A percentile compares a stretch with the other conserved stretches of the same genome.
Conservation (phyloP, 106 monocot genomes). For the Posidonia australis region DNA sequence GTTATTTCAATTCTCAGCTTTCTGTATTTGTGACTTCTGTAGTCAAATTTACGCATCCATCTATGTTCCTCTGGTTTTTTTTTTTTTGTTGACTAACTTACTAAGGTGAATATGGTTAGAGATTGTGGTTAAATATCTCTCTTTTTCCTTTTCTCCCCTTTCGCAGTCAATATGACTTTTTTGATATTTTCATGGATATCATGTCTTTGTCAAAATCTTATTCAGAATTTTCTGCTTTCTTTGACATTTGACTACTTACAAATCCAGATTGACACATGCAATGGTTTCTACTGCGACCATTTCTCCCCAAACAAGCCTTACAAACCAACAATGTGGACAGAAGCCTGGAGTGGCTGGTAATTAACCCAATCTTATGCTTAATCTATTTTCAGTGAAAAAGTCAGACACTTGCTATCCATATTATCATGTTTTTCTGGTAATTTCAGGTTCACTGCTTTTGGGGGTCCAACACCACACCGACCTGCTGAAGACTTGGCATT, state of each 20-base stretch:
- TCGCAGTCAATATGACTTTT: too few species aligned
- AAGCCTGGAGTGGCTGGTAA: constrained; percentile 43
- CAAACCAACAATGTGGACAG: constrained; percentile 41
- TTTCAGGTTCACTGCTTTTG: constrained; percentile 32
- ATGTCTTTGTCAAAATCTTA: too few species aligned
- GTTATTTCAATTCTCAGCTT: not conserved
- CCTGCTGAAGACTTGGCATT: constrained; percentile 42
- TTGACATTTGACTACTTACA: too few species aligned
- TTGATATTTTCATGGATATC: too few species aligned
- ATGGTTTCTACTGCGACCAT: constrained; percentile 40
- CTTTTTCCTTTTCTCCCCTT: too few species aligned
- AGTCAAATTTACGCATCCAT: too few species aligned
- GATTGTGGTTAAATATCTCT: too few species aligned
- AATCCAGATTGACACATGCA: constrained; percentile 44
- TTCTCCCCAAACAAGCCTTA: constrained; percentile 40
- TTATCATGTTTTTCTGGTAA: constrained; percentile 1
- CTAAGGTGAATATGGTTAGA: too few species aligned
- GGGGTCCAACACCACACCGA: constrained; percentile 23
- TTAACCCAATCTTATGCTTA: not conserved
- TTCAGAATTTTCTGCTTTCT: too few species aligned
- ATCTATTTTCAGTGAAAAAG: not conserved
- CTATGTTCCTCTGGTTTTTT: too few species aligned
- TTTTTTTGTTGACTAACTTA: too few species aligned
- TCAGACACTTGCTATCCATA: not conserved
- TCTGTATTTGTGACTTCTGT: not conserved